Evolutionary conservation across 495 filamentous ascomycete genomes (phyloP), one percentile per base, ranked within the genome.

Genomic region (Cercophora scortea): DNA sequence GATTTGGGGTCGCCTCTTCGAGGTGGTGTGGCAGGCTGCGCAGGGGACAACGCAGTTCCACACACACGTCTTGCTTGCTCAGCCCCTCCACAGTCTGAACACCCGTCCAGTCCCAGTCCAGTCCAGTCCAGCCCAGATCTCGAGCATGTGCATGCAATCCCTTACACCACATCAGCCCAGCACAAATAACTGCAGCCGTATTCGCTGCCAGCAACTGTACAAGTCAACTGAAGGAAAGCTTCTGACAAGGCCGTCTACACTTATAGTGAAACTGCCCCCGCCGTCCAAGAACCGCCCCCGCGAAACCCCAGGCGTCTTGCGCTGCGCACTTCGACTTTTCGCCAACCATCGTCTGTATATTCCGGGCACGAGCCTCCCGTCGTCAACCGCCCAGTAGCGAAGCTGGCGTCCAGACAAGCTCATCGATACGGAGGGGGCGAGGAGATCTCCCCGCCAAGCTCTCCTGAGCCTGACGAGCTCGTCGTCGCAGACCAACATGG

Each of bases 381-480:
- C 17, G 42, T 9, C 13, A 12, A 19, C 42, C 9, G 17, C 13
- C 17, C 10, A 13, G 9, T 17, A 16, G 63, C 64, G 62, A 64
- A 63, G 45, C 59, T 70, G 61, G 64, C 68, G 45, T 61, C 65
- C 57, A 58, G 47, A 45, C 52, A 62, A 40, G 41, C 38, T 36
- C 60, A 63, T 46, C 61, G 63, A 42, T 60, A 63, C 54, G 63
- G 64, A 34, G 59, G 57, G 47, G 64, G 54, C 54, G 70, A 60
- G 18, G 64, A 71, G 17, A 68, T 76, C 62, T 75, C 72, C 35
- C 73, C 73, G 45, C 73, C 73, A 9, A 76, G 73, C 65, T 76
- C 73, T 41, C 72, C 73, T 36, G 73, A 75, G 61, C 63, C 59
- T 1, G 61, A 61, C 16, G 36, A 38, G 2, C 36, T 38, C 10